Evolutionary conservation across 2,329 filamentous ascomycete species (phyloP), one percentile per base, ranked within the genome.

Genomic region (Monilinia fructigena): DNA sequence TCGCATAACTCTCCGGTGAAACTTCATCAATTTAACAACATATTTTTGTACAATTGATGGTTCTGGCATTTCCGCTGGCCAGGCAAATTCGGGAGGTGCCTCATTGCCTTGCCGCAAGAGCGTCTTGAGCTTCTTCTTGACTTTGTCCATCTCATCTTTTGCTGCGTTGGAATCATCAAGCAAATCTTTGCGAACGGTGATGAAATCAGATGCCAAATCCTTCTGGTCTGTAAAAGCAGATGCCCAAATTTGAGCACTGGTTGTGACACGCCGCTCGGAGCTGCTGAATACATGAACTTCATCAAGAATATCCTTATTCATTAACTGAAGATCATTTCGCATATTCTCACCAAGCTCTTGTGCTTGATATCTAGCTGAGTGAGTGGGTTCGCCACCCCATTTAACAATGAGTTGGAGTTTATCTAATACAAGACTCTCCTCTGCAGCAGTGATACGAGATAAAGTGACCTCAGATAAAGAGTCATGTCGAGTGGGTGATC

Each of bases 131-230:
- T 96, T 97, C 85, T 99, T 99, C 84, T 99, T 99, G 66, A 99
- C 95, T 79, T 97, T 97, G 79, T 99, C 96, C 91, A 97, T 99
- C 75, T 97, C 93, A 76, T 99, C 95, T 77, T 99, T 99, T 67
- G 95, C 95, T 4, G 95, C 95, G 77, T 99, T 99, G 0, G 93
- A 98, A 76, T 99, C 95, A 76, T 99, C 95, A 3, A 99, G 81
- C 8, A 99, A 84, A 78, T 98, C 93, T 76, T 99, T 99, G 63
- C 95, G 89, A 66, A 98, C 89, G 45, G 88, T 90, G 70, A 99
- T 96, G 70, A 92, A 92, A 73, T 96, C 91, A 31, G 92, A 86
- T 0, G 90, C 86, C 20, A 97, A 82, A 65, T 97, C 91, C 76
- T 96, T 92, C 75, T 92, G 87, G 61, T 92, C 90, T 54, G 98